Evolutionary conservation across 2,329 filamentous ascomycete genomes (phyloP), one percentile per base, ranked within the genome.

Genomic region (Monosporascus sp.): DNA sequence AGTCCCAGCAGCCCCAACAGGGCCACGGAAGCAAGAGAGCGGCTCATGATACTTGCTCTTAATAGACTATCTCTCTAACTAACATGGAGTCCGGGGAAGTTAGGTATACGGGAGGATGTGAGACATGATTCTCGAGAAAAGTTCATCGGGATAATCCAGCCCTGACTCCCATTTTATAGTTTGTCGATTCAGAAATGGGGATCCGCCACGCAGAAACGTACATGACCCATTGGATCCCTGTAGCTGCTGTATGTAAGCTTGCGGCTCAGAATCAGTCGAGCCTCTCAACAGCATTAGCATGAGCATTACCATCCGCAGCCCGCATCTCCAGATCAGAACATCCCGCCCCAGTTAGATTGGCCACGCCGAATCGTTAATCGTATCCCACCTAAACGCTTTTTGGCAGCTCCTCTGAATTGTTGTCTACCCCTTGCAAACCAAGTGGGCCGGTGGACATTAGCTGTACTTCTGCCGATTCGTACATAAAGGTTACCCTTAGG

Each of bases 1-100:
- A 68, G 57, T 9, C 56, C 55, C 49, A 62, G 49, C 27, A 70
- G 57, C 48, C 60, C 63, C 43, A 66, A 55, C 20, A 68, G 52
- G 55, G 57, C 57, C 37, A 58, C 50, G 16, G 60, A 57, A 22
- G 59, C 54, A 35, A 56, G 46, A 45, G 55, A 43, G 44, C 57
- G 60, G 51, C 60, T 54, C 66, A 67, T 68, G 37, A 49, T 63
- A n/a, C 43, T 46, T 46, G 22, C 43, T 27, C 7, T 46, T 22
- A 46, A 26, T 3, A 7, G 22, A n/a, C 43, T 22, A 24, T 46
- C 20, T 24, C 43, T 16, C 6, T 46, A 26, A 14, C 11, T 46
- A 20, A 5, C 22, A 20, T 19, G 19, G 11, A 19, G 16, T 24
- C 9, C 40, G 19, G 40, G 40, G 19, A 43, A 20, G n/a, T 24